These are phyloP conservation scores for Thozetella sp. DNA, from an alignment of 495 filamentous ascomycete species.

Conservation along the genomic window DNA sequence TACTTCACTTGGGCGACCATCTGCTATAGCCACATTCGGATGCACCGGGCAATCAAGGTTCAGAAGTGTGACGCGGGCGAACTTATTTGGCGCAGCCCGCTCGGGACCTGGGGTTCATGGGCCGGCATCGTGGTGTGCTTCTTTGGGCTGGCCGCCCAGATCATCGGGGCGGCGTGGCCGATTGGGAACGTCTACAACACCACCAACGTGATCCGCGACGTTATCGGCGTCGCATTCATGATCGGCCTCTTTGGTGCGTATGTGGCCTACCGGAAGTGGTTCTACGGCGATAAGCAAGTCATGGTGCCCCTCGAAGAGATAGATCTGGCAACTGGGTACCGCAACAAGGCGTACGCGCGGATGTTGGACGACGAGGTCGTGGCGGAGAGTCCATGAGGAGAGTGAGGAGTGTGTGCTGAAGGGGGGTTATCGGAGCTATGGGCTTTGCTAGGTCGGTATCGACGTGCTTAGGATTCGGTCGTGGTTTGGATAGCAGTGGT, in stretches of 20 bases:
- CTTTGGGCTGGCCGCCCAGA: constrained; percentile 21
- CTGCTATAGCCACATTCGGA: constrained; percentile 66
- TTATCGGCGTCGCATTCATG: constrained; percentile 11
- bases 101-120: constrained; percentile 19
- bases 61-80: constrained; percentile 8
- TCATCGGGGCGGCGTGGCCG: constrained; percentile 14
- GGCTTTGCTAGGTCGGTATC: not conserved
- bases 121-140: constrained; percentile 10
- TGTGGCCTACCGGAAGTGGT: constrained; percentile 14
- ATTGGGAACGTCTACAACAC: constrained; percentile 10
- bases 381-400: not conserved
- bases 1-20: constrained; percentile 72
- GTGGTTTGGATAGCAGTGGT: not conserved
- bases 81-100: constrained; percentile 16
- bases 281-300: constrained; percentile 14
- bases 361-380: not conserved
- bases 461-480: not conserved
- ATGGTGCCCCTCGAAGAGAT: constrained; percentile 18
- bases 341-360: not conserved
- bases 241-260: constrained; percentile 19
- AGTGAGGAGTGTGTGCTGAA: not conserved
- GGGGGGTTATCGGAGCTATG: not conserved
- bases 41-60: constrained; percentile 48
- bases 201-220: not conserved
- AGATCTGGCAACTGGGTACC: constrained; percentile 10